phyloP scores from a whole-genome alignment of 495 filamentous ascomycete genomes.

The Stereocaulon alpinum region DNA sequence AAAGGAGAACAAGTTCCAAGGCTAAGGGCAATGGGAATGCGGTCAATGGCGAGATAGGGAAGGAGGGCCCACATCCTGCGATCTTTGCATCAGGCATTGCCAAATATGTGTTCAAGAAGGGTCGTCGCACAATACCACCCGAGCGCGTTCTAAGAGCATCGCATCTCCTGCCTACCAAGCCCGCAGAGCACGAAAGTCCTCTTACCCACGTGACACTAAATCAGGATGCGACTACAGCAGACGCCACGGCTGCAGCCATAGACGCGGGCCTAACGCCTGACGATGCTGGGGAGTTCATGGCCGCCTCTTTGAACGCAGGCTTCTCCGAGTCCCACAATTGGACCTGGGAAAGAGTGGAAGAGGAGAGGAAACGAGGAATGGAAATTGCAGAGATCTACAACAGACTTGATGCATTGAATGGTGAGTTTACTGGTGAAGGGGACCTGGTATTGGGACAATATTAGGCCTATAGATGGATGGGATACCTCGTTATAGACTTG shows the following conservation, averaged over 20 bases:
- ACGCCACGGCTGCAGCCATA: conserved; percentile 2
- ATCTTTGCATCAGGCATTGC: conserved; percentile 67
- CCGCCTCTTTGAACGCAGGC: conserved; percentile 1
- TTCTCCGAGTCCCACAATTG: conserved; percentile 30
- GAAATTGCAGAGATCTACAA: conserved; percentile 42
- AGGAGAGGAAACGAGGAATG: conserved; percentile 45
- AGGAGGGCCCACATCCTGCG: conserved; percentile 13
- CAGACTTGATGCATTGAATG: conserved; percentile 37
- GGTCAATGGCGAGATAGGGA: not conserved
- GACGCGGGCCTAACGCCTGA: conserved; percentile 4
- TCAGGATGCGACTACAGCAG: not conserved
- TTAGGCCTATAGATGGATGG: not conserved
- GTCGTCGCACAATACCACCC: conserved; percentile 73
- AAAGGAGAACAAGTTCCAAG: not conserved
- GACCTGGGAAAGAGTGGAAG: conserved; percentile 47
- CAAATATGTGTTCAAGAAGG: conserved; percentile 88
- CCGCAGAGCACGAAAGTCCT: conserved; percentile 20
- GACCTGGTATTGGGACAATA: conserved; percentile 16
- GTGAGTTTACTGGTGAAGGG: conserved; percentile 27
- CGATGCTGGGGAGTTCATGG: conserved; percentile 9
- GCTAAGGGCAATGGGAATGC: not conserved
- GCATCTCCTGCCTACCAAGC: conserved; percentile 52
- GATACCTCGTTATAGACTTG: not conserved
- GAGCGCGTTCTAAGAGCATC: conserved; percentile 61
- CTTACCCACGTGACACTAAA: not conserved